Base-by-base conservation (phyloP, 768 basidiomycete species). In the Pulveroboletus frians region DNA sequence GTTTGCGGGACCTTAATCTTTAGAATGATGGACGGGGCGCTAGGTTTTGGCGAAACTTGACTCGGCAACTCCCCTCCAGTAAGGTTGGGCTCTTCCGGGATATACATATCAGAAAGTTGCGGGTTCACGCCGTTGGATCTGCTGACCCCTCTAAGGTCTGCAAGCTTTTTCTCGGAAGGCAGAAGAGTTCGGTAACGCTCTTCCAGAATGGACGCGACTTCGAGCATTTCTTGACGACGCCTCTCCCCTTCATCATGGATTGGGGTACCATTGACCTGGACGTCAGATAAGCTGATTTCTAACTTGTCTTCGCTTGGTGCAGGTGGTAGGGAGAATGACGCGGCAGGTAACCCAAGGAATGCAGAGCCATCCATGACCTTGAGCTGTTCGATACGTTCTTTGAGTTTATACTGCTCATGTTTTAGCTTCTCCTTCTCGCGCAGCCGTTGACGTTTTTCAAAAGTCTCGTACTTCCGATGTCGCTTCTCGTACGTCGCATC, bases 351-450 rank as follows among this genome's bases (percentile, higher is more conserved):
- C 23, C 73, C 61, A 27, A 88, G 76, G 66, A 90, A 91, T 3
- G 84, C 82, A 46, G 77, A 67, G 41, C 76, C 67, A 51, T 90
- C 87, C 82, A 93, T 85, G 23, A 73, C 75, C 47, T 76, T 78
- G 48, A 93, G 75, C 60, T 92, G 86, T 44, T 93, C 90, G 52
- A 93, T 86, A 31, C 92, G 81, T 61, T 92, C 85, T 66, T 87
- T 86, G 60, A 95, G 80, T 63, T 92, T 91, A 71, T 92, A 92
- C 57, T 92, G 89, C 61, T 93, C 91, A 56, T 92, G 85, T 67
- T 88, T 85, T 47, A 94, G 78, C 63, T 92, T 92, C 69, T 95
- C 92, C 68, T 91, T 91, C 69, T 94, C 92, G 47, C 91, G 81
- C 30, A 88, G 71, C 4, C 91, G 84, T 61, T 85, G 82, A 8